phyloP scores from a whole-genome alignment of 1,139 yeast genomes.

The Zygosaccharomyces pseudobailii region DNA sequence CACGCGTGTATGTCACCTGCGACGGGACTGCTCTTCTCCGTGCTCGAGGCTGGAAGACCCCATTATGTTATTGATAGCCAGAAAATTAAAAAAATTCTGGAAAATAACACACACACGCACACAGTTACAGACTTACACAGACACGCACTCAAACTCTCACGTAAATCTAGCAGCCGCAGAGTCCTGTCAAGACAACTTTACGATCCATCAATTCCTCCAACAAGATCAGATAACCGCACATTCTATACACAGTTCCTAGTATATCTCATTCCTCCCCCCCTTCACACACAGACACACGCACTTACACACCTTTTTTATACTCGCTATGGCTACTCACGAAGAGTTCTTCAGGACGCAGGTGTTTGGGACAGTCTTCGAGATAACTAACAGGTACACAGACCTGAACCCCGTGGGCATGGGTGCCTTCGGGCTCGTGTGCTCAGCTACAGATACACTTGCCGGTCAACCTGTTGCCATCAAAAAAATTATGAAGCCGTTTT shows the following conservation, averaged over 20 bases:
- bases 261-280: background rate
- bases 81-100: no score
- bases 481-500: slow-evolving; percentile 95
- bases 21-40: no score
- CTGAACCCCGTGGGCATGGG: slow-evolving; percentile 99
- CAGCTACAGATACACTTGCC: slow-evolving; percentile 88
- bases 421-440: slow-evolving; percentile 95
- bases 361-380: slow-evolving; percentile 87
- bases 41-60: no score
- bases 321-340: slow-evolving; percentile 28
- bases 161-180: no score
- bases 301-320: background rate
- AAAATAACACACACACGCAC: no score
- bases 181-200: no score
- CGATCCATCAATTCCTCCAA: no score
- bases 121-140: no score
- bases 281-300: background rate
- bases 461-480: slow-evolving; percentile 94
- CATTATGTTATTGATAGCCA: no score
- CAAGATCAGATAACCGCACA: no score
- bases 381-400: slow-evolving; percentile 85
- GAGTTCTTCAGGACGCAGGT: slow-evolving; percentile 45
- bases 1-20: no score
- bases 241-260: background rate
- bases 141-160: no score